phyloP scores from a whole-genome alignment of 331 rosid species.

The Stylosanthes scabra region DNA sequence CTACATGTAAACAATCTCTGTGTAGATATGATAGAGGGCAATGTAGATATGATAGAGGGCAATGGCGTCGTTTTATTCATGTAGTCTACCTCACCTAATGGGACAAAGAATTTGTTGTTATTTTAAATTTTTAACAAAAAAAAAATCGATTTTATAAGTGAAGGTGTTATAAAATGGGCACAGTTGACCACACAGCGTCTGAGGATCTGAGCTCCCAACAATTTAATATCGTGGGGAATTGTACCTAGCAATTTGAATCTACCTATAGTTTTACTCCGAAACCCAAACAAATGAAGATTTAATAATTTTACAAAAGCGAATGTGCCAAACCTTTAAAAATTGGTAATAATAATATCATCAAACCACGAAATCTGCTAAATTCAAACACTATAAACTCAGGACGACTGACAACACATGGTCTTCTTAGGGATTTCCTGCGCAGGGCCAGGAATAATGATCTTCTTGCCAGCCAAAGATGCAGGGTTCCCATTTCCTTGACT shows the following conservation, averaged over 20 bases:
- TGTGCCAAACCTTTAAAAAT: conserved; percentile 62
- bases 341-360: conserved; percentile 46
- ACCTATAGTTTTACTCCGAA: conserved; percentile 41
- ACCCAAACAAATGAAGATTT: conserved; percentile 48
- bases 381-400: conserved; percentile 46
- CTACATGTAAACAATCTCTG: no score
- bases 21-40: no score
- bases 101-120: no score
- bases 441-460: conserved; percentile 85
- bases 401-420: conserved; percentile 69
- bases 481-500: conserved; percentile 74
- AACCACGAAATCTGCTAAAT: conserved; percentile 38
- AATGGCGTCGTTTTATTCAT: no score
- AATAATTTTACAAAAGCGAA: conserved; percentile 49
- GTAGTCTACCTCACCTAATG: no score
- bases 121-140: no score
- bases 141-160: not conserved
- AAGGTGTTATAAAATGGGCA: not conserved
- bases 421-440: conserved; percentile 88
- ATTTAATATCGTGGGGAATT: conserved; percentile 19
- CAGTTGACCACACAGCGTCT: not conserved
- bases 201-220: no score
- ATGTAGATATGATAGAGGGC: no score
- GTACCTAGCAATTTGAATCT: conserved; percentile 34
- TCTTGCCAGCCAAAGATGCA: conserved; percentile 76